A percentile compares a stretch with the other conserved stretches of the same genome.
Evolutionary conservation across 257 asterid genomes (phyloP).

Genomic region (Primulina huaijiensis): DNA sequence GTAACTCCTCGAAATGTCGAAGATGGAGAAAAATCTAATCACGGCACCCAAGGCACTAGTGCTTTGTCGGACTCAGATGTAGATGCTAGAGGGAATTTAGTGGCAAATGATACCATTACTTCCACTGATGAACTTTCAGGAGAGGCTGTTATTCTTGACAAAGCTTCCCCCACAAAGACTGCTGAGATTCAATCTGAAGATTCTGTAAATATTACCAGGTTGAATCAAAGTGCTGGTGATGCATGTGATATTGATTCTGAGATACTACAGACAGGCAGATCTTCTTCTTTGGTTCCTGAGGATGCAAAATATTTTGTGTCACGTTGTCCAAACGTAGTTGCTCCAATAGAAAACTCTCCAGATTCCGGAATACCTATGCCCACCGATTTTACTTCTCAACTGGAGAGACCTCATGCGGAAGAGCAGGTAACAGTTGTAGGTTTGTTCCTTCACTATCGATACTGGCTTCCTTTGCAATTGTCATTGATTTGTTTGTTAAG

Average conservation of each 20-base stretch:
- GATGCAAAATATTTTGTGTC: conserved; percentile 30
- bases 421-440: conserved; percentile 99
- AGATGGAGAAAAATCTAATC: conserved; percentile 42
- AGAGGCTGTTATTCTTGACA: conserved; percentile 34
- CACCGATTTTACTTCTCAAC: conserved; percentile 35
- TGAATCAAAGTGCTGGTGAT: conserved; percentile 29
- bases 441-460: conserved; percentile 88
- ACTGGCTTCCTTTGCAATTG: conserved; percentile 22
- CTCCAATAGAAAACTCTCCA: conserved; percentile 32
- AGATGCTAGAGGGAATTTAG: conserved; percentile 32
- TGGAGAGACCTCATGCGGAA: conserved; percentile 40
- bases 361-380: conserved; percentile 35
- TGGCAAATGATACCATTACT: conserved; percentile 29
- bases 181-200: conserved; percentile 34
- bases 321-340: conserved; percentile 27
- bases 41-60: conserved; percentile 29
- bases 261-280: conserved; percentile 33
- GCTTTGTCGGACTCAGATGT: conserved; percentile 46
- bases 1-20: conserved; percentile 33
- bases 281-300: conserved; percentile 33
- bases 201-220: conserved; percentile 27
- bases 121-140: conserved; percentile 33
- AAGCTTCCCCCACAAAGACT: conserved; percentile 26
- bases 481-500: conserved; percentile 17
- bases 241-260: conserved; percentile 27